Percentiles rank a stretch among this genome's conserved stretches.
Conservation (phyloP, 805 yeast species). For the Saccharomycopsis javanensis region DNA sequence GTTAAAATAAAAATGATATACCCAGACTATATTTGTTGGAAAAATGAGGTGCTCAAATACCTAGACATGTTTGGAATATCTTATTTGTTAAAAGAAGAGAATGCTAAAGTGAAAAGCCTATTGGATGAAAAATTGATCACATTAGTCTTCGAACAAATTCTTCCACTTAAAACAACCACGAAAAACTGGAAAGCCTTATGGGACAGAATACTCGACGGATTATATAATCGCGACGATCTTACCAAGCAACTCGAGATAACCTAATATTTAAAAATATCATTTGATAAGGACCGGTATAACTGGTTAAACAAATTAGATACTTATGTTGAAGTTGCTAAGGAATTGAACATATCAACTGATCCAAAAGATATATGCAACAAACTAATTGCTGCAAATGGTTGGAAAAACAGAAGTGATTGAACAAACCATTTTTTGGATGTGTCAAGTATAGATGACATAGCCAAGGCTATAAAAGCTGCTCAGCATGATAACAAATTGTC, state of each 20-base stretch:
- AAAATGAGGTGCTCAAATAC: background rate
- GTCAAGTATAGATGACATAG: background rate
- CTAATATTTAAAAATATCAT: background rate
- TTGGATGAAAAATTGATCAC: background rate
- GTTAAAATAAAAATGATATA: background rate
- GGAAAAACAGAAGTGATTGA: background rate
- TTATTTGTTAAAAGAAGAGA: background rate
- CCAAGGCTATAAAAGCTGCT: background rate
- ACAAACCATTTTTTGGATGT: background rate
- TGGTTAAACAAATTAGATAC: too few relatives aligned
- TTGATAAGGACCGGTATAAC: too few relatives aligned
- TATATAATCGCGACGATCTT: background rate
- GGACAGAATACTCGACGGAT: background rate
- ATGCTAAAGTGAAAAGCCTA: background rate
- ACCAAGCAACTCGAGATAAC: background rate
- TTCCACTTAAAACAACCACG: background rate
- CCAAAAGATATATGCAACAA: background rate
- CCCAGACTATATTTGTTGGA: background rate
- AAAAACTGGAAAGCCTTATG: background rate
- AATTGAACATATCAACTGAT: too few relatives aligned
- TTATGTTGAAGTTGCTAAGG: too few relatives aligned
- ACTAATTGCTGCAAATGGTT: background rate
- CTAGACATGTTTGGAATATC: background rate
- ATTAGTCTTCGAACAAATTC: background rate
- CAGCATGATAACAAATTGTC: background rate